Evolutionary conservation across 2,329 filamentous ascomycete genomes (phyloP).

Genomic region (Grosmannia serpens): DNA sequence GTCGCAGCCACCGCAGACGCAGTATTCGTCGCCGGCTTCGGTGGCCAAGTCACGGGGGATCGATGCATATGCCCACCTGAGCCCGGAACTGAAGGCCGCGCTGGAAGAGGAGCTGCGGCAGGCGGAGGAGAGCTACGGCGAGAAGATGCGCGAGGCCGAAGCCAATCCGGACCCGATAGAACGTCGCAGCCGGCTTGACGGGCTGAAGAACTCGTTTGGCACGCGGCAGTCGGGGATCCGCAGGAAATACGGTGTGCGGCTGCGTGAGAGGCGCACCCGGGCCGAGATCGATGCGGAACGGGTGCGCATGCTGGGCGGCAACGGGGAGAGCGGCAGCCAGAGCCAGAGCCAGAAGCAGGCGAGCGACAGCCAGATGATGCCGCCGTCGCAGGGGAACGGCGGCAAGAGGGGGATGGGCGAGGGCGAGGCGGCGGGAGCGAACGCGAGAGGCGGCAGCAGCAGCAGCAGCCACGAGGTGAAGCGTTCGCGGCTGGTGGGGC

Average conservation of each 20-base stretch:
- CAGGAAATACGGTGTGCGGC: constrained; percentile 45
- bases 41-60: constrained; percentile 14
- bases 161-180: constrained; percentile 21
- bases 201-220: constrained; percentile 39
- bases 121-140: constrained; percentile 27
- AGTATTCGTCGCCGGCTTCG: constrained; percentile 2
- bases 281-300: constrained; percentile 32
- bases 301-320: constrained; percentile 24
- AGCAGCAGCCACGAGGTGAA: constrained; percentile 14
- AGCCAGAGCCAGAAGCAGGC: neutral
- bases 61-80: constrained; percentile 33
- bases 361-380: neutral
- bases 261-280: constrained; percentile 36
- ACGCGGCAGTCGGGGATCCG: constrained; percentile 46
- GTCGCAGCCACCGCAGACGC: neutral
- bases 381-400: neutral
- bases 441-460: neutral
- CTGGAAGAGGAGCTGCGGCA: constrained; percentile 26
- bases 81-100: constrained; percentile 15
- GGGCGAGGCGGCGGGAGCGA: too few species aligned
- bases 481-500: constrained; percentile 12
- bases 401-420: neutral
- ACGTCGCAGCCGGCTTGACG: constrained; percentile 23
- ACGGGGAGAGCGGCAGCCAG: constrained; percentile 10
- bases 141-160: constrained; percentile 30